Evolutionary conservation across 768 basidiomycete species (phyloP).

Genomic region (Agrocybe praecox): DNA sequence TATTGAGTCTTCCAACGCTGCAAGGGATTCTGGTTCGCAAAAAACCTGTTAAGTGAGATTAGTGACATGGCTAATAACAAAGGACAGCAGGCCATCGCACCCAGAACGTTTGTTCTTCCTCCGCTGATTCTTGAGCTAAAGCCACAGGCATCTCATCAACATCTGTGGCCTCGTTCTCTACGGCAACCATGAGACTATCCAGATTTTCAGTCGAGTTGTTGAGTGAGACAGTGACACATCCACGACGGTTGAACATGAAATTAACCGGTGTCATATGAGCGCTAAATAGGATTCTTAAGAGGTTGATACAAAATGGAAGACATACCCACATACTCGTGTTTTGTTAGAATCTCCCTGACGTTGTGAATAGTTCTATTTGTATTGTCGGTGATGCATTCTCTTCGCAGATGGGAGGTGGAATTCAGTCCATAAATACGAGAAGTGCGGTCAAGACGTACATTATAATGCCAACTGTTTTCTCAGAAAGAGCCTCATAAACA

Average conservation of each 20-base stretch:
- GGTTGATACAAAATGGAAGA: neutral
- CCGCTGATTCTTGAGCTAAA: neutral
- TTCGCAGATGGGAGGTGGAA: conserved; percentile 5
- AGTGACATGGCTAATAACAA: neutral
- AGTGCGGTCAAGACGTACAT: conserved; percentile 46
- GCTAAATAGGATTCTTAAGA: conserved; percentile 33
- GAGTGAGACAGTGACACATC: conserved; percentile 49
- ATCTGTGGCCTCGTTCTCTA: conserved; percentile 25
- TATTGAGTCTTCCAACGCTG: conserved; percentile 17
- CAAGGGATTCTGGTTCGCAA: conserved; percentile 20
- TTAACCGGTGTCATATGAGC: conserved; percentile 64
- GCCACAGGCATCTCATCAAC: conserved; percentile 17
- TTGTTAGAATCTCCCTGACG: conserved; percentile 52
- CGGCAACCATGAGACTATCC: conserved; percentile 33
- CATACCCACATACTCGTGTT: conserved; percentile 42
- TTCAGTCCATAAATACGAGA: neutral
- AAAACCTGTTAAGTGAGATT: conserved; percentile 23
- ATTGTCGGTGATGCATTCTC: conserved; percentile 55
- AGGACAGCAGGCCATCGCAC: neutral
- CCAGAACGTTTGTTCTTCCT: conserved; percentile 3
- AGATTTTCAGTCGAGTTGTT: conserved; percentile 42
- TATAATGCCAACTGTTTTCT: conserved; percentile 61
- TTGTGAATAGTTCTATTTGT: conserved; percentile 60
- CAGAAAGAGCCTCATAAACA: conserved; percentile 63
- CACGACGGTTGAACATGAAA: conserved; percentile 64